Conservation (phyloP, 495 filamentous ascomycete species). For the Podospora conica region DNA sequence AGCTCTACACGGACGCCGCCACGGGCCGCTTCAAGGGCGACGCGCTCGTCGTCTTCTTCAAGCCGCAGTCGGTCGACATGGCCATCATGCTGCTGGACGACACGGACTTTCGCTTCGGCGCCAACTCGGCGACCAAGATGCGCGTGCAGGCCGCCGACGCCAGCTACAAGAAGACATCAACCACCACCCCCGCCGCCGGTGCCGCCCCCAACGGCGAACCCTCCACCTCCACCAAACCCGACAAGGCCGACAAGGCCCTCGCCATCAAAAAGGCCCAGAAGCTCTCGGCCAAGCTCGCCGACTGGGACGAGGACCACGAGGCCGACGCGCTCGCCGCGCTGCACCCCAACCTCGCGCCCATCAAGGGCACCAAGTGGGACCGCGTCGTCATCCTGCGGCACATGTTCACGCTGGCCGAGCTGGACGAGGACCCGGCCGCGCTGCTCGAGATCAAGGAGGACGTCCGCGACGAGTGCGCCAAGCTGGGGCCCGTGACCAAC, state of each 20-base stretch:
- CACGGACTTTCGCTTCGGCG: conserved; percentile 68
- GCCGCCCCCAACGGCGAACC: conserved; percentile 34
- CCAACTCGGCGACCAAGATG: conserved; percentile 55
- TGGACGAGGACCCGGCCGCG: conserved; percentile 77
- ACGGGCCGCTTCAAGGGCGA: conserved; percentile 86
- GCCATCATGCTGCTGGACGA: conserved; percentile 92
- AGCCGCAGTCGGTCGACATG: conserved; percentile 79
- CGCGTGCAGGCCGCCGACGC: conserved; percentile 77
- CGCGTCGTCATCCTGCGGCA: conserved; percentile 84
- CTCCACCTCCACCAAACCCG: conserved; percentile 21
- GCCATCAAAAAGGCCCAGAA: conserved; percentile 85
- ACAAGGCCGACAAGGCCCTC: conserved; percentile 69
- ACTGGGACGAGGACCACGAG: conserved; percentile 84
- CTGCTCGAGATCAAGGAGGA: conserved; percentile 91
- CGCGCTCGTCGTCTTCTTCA: conserved; percentile 88
- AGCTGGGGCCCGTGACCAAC: conserved; percentile 83
- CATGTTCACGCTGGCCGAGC: conserved; percentile 86
- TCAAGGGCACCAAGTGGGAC: conserved; percentile 49
- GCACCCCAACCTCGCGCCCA: conserved; percentile 13
- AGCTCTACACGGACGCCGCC: conserved; percentile 75
- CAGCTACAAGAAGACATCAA: conserved; percentile 75
- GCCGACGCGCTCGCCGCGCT: conserved; percentile 16
- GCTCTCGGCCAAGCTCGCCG: conserved; percentile 79
- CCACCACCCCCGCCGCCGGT: conserved; percentile 34
- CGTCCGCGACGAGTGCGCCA: conserved; percentile 81